These are phyloP conservation scores for Heritiera fomes DNA, from an alignment of 345 rosid species.

Conservation along the genomic window DNA sequence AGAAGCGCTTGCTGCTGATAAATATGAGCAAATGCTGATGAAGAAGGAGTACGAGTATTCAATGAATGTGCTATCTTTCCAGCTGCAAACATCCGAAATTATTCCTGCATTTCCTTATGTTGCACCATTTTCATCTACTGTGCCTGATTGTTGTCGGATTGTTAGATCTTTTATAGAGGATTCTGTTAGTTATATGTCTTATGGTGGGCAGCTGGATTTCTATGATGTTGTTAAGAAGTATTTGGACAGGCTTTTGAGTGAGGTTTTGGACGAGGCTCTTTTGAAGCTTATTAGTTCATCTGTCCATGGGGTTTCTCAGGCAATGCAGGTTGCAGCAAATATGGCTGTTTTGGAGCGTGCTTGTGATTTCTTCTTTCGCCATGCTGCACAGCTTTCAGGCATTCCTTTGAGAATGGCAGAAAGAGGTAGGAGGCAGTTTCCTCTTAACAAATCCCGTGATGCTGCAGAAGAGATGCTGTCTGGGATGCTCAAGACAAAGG, in stretches of 20 bases:
- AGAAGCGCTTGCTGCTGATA: constrained; percentile 91
- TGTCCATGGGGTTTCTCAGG: constrained; percentile 87
- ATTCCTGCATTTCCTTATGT: constrained; percentile 88
- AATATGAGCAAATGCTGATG: constrained; percentile 98
- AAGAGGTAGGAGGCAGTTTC: constrained; percentile 92
- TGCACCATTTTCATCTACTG: constrained; percentile 93
- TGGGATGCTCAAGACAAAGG: constrained; percentile 86
- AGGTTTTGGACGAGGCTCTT: constrained; percentile 83
- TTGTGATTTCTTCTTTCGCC: constrained; percentile 94
- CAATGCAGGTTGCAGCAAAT: constrained; percentile 97
- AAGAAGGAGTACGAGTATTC: constrained; percentile 94
- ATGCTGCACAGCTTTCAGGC: constrained; percentile 95
- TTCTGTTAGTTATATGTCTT: constrained; percentile 92
- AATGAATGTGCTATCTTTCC: constrained; percentile 98
- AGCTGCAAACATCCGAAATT: constrained; percentile 86
- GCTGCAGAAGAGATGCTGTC: constrained; percentile 90
- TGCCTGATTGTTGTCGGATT: constrained; percentile 94
- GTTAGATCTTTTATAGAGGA: constrained; percentile 95
- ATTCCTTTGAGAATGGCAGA: constrained; percentile 91
- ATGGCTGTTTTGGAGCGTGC: constrained; percentile 97
- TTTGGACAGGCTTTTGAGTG: constrained; percentile 83
- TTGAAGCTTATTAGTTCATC: constrained; percentile 77
- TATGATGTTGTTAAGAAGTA: constrained; percentile 91
- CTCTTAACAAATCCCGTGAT: constrained; percentile 78
- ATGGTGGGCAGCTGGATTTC: constrained; percentile 94